These are phyloP conservation scores for Dillenia suffruticosa DNA, from an alignment of 164 flowering plant species.

Conservation along the genomic window DNA sequence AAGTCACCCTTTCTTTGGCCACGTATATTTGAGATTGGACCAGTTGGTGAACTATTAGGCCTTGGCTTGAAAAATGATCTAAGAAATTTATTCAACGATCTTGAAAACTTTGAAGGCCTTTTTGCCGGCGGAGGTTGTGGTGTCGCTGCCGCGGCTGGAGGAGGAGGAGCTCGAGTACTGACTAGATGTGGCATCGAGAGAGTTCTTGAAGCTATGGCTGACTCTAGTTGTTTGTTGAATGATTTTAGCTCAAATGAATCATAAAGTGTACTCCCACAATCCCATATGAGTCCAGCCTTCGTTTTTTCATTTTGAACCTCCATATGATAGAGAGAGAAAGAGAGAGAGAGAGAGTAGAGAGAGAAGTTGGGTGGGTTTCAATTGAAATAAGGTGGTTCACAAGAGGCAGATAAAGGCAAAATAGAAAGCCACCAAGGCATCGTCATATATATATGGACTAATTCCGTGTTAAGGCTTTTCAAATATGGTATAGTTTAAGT, in stretches of 20 bases:
- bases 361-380: neutral
- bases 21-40: neutral
- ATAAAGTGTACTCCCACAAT: constrained; percentile 80
- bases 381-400: constrained; percentile 4
- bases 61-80: constrained; percentile 41
- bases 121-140: constrained; percentile 9
- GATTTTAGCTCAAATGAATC: constrained; percentile 92
- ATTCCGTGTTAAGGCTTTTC: neutral
- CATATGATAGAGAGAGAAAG: constrained; percentile 3
- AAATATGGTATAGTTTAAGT: neutral
- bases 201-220: constrained; percentile 62
- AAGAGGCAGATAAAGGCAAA: constrained; percentile 18
- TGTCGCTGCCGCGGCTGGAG: neutral
- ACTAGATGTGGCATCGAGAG: constrained; percentile 73
- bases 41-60: neutral
- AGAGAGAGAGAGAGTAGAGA: constrained; percentile 2
- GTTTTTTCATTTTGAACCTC: neutral
- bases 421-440: constrained; percentile 8
- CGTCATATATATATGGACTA: constrained; percentile 6
- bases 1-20: constrained; percentile 11
- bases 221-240: constrained; percentile 72
- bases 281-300: constrained; percentile 43
- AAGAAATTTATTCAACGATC: constrained; percentile 50
- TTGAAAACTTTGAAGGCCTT: constrained; percentile 44
- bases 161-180: constrained; percentile 17